Conservation (phyloP, 177 flowering plant genomes). For the Vitis hybrid region DNA sequence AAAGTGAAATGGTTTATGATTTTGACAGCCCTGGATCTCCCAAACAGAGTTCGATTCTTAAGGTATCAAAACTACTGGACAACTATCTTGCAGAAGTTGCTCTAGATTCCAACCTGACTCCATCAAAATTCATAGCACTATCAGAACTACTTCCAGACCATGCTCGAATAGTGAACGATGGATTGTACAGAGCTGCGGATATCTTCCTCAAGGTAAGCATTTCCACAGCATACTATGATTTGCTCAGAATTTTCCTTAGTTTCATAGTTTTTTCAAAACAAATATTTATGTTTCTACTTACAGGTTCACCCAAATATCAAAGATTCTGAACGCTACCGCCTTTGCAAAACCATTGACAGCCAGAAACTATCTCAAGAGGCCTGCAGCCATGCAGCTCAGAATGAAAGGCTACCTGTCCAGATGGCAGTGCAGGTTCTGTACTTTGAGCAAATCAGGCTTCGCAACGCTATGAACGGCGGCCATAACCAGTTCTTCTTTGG, state of each 20-base stretch:
- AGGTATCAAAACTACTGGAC: constrained; percentile 88
- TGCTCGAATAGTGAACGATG: constrained; percentile 80
- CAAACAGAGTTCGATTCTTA: constrained; percentile 82
- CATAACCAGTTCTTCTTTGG: constrained; percentile 86
- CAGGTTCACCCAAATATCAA: constrained; percentile 95
- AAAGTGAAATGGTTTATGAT: constrained; percentile 71
- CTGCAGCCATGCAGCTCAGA: constrained; percentile 99
- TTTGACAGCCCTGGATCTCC: constrained; percentile 91
- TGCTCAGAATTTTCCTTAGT: neutral
- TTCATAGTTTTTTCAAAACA: neutral
- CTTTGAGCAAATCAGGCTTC: constrained; percentile 89
- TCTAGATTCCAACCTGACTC: constrained; percentile 64
- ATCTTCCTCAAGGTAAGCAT: constrained; percentile 80
- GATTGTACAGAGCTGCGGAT: constrained; percentile 87
- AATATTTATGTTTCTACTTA: neutral
- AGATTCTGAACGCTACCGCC: constrained; percentile 83
- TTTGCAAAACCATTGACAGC: constrained; percentile 93
- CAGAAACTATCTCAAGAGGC: constrained; percentile 99
- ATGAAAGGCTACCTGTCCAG: constrained; percentile 91
- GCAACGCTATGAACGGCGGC: constrained; percentile 90
- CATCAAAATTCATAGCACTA: constrained; percentile 75
- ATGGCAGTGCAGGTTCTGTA: constrained; percentile 98
- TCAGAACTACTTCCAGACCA: constrained; percentile 96
- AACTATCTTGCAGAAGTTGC: constrained; percentile 91
- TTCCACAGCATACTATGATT: no score